A percentile compares a stretch with the other conserved stretches of the same genome.
Evolutionary conservation across 495 filamentous ascomycete genomes (phyloP).

Genomic region (Physcia stellaris): DNA sequence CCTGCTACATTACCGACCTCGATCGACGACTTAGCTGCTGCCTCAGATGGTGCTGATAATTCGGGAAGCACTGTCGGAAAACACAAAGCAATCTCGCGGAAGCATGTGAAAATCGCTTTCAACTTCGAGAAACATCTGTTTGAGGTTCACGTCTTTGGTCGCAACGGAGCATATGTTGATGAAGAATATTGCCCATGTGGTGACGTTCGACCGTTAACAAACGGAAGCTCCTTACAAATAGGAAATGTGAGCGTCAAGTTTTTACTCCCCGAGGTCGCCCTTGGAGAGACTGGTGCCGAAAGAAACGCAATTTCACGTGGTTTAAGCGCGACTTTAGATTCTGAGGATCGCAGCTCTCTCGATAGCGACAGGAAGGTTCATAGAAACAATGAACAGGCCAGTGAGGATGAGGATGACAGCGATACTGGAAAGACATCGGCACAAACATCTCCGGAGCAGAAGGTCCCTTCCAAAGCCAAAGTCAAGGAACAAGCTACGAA

Average conservation of each 20-base stretch:
- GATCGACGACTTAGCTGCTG: too few relatives aligned
- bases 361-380: conserved; percentile 41
- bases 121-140: conserved; percentile 62
- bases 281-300: conserved; percentile 55
- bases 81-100: conserved; percentile 60
- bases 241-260: conserved; percentile 65
- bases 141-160: conserved; percentile 66
- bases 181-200: conserved; percentile 51
- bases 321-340: conserved; percentile 28
- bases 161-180: conserved; percentile 77
- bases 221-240: conserved; percentile 64
- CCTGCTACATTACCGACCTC: conserved; percentile 38
- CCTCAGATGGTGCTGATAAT: too few relatives aligned
- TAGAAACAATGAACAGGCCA: conserved; percentile 18
- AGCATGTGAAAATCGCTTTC: conserved; percentile 74
- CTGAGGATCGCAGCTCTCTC: conserved; percentile 40
- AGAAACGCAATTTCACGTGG: conserved; percentile 4
- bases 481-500: conserved; percentile 12
- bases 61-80: conserved; percentile 42
- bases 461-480: conserved; percentile 27
- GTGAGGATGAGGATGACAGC: conserved; percentile 23
- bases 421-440: conserved; percentile 18
- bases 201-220: conserved; percentile 49
- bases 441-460: conserved; percentile 15
- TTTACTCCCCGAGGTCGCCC: conserved; percentile 55